phyloP scores from a whole-genome alignment of 768 basidiomycete genomes.

The Cyclocybe cylindracea region DNA sequence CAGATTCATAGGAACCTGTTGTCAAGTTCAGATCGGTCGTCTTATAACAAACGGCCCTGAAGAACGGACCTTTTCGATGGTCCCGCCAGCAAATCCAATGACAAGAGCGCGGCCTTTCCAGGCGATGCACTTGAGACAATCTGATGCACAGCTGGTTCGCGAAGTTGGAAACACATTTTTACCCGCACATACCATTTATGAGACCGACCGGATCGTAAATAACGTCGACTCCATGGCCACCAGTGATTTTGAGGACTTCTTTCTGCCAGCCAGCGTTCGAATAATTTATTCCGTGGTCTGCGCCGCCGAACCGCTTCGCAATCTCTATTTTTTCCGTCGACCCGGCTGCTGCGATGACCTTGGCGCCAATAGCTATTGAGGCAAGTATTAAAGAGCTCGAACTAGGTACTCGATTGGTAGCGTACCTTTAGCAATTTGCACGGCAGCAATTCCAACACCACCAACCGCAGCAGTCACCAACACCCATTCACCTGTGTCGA shows the following conservation, averaged over 20 bases:
- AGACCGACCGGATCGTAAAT: slow-evolving; percentile 87
- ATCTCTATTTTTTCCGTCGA: slow-evolving; percentile 79
- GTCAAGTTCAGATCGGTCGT: too few relatives aligned
- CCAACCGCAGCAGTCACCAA: slow-evolving; percentile 96
- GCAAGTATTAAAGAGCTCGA: too few relatives aligned
- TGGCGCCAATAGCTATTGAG: slow-evolving; percentile 76
- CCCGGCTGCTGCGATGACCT: slow-evolving; percentile 92
- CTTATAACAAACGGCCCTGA: too few relatives aligned
- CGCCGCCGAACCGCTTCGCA: slow-evolving; percentile 73
- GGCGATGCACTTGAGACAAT: slow-evolving; percentile 87
- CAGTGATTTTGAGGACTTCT: slow-evolving; percentile 80
- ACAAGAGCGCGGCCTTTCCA: slow-evolving; percentile 94
- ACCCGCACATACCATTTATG: slow-evolving; percentile 52
- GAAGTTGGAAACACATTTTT: neutral
- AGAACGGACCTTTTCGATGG: slow-evolving; percentile 72
- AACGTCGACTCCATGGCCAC: slow-evolving; percentile 83
- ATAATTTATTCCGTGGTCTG: slow-evolving; percentile 85
- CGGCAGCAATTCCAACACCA: slow-evolving; percentile 89
- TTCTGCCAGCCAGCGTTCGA: slow-evolving; percentile 83
- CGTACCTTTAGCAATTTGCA: slow-evolving; percentile 90
- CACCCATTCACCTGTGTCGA: slow-evolving; percentile 77
- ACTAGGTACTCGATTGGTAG: neutral
- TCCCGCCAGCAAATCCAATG: slow-evolving; percentile 89
- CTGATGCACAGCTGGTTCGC: slow-evolving; percentile 33
- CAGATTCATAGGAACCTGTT: slow-evolving; percentile 79